These are phyloP conservation scores for Cyclocybe aegerita DNA, from an alignment of 768 basidiomycete genomes.

Conservation along the genomic window DNA sequence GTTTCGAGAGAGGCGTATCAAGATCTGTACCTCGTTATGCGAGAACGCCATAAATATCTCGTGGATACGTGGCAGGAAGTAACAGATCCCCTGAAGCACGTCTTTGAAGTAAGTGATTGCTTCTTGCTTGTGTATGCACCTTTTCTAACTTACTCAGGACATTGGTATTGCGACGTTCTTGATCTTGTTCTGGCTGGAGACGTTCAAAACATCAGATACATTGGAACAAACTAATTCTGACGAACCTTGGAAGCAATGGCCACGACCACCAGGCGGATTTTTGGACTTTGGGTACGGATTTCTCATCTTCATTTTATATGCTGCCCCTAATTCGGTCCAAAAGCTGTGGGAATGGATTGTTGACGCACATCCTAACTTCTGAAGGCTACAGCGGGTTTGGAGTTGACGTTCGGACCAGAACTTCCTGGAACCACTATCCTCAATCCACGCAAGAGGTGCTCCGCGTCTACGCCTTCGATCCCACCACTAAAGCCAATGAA, in stretches of 20 bases:
- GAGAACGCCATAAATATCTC: slow-evolving; percentile 79
- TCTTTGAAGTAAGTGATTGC: slow-evolving; percentile 68
- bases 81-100: slow-evolving; percentile 88
- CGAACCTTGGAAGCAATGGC: slow-evolving; percentile 69
- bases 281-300: slow-evolving; percentile 77
- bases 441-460: slow-evolving; percentile 57
- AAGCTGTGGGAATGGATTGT: slow-evolving; percentile 90
- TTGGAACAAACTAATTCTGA: slow-evolving; percentile 13
- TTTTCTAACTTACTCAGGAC: slow-evolving; percentile 51
- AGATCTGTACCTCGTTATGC: slow-evolving; percentile 85
- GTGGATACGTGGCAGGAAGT: slow-evolving; percentile 75
- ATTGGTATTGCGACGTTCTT: slow-evolving; percentile 94
- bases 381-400: slow-evolving; percentile 88
- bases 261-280: slow-evolving; percentile 82
- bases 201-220: slow-evolving; percentile 36
- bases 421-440: slow-evolving; percentile 84
- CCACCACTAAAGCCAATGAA: slow-evolving; percentile 29
- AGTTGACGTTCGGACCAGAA: slow-evolving; percentile 81
- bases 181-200: slow-evolving; percentile 87
- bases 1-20: slow-evolving; percentile 80
- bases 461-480: slow-evolving; percentile 71
- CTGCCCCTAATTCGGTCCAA: not conserved
- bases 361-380: slow-evolving; percentile 80
- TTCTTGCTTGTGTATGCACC: not conserved
- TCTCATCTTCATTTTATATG: not conserved